Evolutionary conservation across 192 early-diverging fungal genomes (phyloP).

Genomic region (Rhizophagus sp.): DNA sequence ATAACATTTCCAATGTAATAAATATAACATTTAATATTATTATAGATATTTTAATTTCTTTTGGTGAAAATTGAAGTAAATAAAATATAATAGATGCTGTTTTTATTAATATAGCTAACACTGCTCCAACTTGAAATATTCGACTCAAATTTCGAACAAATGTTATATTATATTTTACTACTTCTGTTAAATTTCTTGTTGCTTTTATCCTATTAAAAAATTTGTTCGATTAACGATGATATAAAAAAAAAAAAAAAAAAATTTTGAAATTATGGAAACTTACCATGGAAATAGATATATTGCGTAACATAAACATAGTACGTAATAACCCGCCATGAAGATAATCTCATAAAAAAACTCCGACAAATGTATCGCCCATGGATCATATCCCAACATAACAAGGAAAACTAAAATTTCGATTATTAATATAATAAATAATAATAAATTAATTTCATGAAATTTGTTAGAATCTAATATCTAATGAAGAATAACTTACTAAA

Average conservation of each 20-base stretch:
- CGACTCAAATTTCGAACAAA: neutral
- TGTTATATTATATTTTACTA: neutral
- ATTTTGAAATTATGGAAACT: neutral
- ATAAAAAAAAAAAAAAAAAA: neutral
- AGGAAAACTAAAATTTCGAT: neutral
- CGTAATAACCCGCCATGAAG: neutral
- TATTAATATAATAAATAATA: neutral
- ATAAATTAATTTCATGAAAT: neutral
- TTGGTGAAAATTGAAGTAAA: neutral
- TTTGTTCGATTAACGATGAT: neutral
- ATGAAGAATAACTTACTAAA: neutral
- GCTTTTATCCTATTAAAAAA: constrained; percentile 11
- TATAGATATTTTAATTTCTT: too few relatives aligned
- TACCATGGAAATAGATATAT: constrained; percentile 14
- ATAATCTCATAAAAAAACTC: neutral
- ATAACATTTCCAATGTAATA: neutral
- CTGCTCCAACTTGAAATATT: neutral
- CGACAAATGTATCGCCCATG: neutral
- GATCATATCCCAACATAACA: neutral
- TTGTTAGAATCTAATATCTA: neutral
- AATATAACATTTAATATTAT: neutral
- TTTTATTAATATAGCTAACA: neutral
- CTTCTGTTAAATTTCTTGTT: neutral
- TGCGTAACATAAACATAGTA: neutral
- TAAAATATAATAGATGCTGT: neutral